phyloP scores from a whole-genome alignment of 768 basidiomycete genomes.

The Lentinula sp. region DNA sequence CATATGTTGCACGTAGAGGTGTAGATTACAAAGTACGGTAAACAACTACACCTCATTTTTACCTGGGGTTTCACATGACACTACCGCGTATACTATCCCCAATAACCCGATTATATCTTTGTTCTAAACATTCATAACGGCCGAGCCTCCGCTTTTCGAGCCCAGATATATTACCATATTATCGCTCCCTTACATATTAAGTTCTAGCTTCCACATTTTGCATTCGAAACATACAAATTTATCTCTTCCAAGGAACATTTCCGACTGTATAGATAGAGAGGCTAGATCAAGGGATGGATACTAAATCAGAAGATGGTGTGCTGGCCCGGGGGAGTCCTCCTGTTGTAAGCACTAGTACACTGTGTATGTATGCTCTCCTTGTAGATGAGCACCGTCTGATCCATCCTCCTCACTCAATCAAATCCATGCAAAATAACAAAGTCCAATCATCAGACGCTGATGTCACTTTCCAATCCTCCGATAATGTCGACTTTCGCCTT shows the following conservation, averaged over 20 bases:
- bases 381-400: background rate
- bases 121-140: too few species aligned
- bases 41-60: too few species aligned
- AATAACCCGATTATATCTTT: too few species aligned
- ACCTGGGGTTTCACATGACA: too few species aligned
- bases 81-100: too few species aligned
- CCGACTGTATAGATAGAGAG: background rate
- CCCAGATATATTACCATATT: too few species aligned
- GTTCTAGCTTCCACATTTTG: background rate
- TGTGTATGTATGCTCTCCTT: background rate
- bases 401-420: background rate
- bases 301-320: background rate
- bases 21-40: too few species aligned
- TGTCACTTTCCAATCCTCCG: slow-evolving; percentile 6
- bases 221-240: background rate
- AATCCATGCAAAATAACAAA: background rate
- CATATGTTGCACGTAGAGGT: too few species aligned
- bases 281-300: background rate
- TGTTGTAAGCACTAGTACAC: background rate
- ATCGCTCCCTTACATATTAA: too few species aligned
- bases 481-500: slow-evolving; percentile 7
- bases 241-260: background rate
- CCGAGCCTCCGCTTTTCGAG: too few species aligned
- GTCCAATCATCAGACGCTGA: slow-evolving; percentile 6
- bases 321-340: background rate